These are phyloP conservation scores for Eucalyptus pauciflora DNA, from an alignment of 345 rosid species.

Conservation along the genomic window DNA sequence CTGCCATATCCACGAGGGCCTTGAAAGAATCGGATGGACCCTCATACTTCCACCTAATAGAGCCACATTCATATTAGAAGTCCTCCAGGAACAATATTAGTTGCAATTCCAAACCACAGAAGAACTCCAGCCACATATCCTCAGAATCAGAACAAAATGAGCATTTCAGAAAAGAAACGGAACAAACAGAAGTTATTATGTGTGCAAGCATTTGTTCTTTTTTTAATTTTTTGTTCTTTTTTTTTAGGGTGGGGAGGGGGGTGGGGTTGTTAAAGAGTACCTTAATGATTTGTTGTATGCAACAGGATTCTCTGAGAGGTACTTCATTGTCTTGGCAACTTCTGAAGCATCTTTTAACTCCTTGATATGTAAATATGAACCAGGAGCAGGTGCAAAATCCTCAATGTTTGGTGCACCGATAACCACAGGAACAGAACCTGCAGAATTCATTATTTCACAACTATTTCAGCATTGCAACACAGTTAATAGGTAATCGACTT, in stretches of 20 bases:
- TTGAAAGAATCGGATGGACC: constrained; percentile 96
- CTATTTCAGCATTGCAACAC: background rate
- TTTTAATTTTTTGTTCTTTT: background rate
- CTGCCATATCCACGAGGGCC: constrained; percentile 97
- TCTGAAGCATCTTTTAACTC: constrained; percentile 36
- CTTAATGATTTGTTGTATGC: constrained; percentile 73
- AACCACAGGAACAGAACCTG: constrained; percentile 87
- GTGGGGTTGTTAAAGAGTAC: constrained; percentile 3
- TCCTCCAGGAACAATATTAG: background rate
- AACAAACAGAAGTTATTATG: background rate
- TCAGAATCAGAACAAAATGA: background rate
- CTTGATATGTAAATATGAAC: constrained; percentile 64
- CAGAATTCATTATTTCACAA: background rate
- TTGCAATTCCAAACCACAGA: background rate
- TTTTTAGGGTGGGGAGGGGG: no score
- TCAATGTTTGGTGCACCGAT: constrained; percentile 89
- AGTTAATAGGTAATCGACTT: background rate
- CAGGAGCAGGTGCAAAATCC: constrained; percentile 70
- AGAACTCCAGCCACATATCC: background rate
- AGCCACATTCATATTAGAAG: background rate
- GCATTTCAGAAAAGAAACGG: background rate
- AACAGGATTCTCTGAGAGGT: constrained; percentile 55
- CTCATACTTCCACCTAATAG: constrained; percentile 81
- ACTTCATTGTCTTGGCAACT: constrained; percentile 64
- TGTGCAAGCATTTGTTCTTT: background rate